phyloP scores from a whole-genome alignment of 495 filamentous ascomycete species.

The Sordaria brevicollis region DNA sequence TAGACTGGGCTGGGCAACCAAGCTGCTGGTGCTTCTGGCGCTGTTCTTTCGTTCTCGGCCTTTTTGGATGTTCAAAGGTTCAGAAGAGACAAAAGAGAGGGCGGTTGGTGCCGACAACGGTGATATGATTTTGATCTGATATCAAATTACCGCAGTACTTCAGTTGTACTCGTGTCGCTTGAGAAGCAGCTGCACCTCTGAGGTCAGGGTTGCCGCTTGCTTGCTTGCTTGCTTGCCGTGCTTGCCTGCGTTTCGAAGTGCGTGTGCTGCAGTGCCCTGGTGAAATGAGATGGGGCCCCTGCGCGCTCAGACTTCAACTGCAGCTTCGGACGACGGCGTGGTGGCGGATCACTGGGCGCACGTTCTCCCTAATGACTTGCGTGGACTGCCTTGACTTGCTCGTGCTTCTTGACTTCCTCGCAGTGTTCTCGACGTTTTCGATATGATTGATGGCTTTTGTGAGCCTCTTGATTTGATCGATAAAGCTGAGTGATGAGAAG shows the following conservation, averaged over 20 bases:
- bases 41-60: not conserved
- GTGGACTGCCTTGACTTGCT: not conserved
- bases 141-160: too few relatives aligned
- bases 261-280: too few relatives aligned
- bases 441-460: not conserved
- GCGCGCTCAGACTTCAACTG: not conserved
- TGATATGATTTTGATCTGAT: not conserved
- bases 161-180: not conserved
- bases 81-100: not conserved
- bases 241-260: not conserved
- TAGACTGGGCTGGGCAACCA: not conserved
- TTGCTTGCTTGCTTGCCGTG: not conserved
- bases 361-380: not conserved
- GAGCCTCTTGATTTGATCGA: not conserved
- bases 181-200: not conserved
- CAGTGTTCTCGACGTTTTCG: not conserved
- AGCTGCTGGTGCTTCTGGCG: not conserved
- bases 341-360: not conserved
- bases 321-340: not conserved
- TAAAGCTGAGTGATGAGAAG: not conserved
- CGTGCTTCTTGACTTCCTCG: not conserved
- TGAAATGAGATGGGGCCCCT: not conserved
- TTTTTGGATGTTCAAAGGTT: not conserved
- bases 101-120: not conserved
- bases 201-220: not conserved